phyloP scores from a whole-genome alignment of 108 stramenopile genomes.

The Skeletonema marinoi region DNA sequence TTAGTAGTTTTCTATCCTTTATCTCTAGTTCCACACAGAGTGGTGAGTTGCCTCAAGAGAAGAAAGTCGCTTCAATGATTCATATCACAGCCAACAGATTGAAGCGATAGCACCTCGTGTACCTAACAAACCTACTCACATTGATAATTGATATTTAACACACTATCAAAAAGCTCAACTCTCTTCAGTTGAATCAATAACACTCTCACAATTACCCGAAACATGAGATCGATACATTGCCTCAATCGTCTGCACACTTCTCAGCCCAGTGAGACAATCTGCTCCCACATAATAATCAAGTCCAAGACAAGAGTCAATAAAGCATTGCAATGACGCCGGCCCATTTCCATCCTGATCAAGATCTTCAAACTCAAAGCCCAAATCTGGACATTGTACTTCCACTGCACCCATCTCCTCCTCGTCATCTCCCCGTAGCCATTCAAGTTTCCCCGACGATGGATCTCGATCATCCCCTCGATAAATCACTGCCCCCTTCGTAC shows the following conservation, averaged over 20 bases:
- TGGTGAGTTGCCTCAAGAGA: too few species aligned
- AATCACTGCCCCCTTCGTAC: constrained; percentile 48
- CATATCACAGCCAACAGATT: too few species aligned
- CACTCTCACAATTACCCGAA: constrained; percentile 37
- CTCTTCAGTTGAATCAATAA: not conserved
- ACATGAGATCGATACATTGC: constrained; percentile 69
- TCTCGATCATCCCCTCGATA: constrained; percentile 57
- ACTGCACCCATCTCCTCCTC: constrained; percentile 34
- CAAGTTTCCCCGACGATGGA: constrained; percentile 56
- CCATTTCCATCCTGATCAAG: constrained; percentile 58
- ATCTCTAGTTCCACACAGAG: too few species aligned
- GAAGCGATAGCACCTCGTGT: not conserved
- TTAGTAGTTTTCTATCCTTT: too few species aligned
- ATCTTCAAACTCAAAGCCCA: constrained; percentile 69
- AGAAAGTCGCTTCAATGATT: too few species aligned
- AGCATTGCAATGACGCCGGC: constrained; percentile 63
- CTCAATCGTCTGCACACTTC: constrained; percentile 61
- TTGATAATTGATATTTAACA: not conserved
- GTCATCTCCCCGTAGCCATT: constrained; percentile 44
- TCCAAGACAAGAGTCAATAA: constrained; percentile 61
- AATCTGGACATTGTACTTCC: constrained; percentile 41
- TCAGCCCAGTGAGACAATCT: constrained; percentile 52
- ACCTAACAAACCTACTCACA: too few species aligned
- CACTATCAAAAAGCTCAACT: not conserved
- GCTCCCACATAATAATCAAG: constrained; percentile 54